Base-by-base conservation (phyloP, 2,329 filamentous ascomycete genomes). In the Didymella sp. region DNA sequence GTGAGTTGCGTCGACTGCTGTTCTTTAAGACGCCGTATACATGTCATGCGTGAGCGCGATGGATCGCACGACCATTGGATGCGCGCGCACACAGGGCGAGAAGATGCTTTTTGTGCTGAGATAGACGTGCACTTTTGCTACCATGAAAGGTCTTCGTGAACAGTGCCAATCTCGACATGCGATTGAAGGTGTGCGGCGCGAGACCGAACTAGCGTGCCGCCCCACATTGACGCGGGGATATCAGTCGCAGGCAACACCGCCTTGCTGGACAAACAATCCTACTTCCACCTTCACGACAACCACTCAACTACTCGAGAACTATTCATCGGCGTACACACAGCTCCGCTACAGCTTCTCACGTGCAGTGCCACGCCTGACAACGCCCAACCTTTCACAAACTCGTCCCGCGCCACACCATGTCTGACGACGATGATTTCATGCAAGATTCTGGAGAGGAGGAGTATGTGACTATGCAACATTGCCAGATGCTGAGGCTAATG, bases 381-480 rank as follows among this genome's bases (percentile, higher is more conserved):
- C 27, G 19, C 30, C 17, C 38, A 6, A n/a, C 22, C 9, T 19
- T 43, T 17, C 24, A 19, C 28, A 38, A 41, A 31, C 15, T 27
- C 38, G 46, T 17, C 46, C 58, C 33, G 44, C 62, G 54, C 65
- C 61, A 62, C 71, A 77, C 62, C 63, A 92, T 92, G 90, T 92
- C 89, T 35, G 91, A 88, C 79, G 85, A 94, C 78, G 90, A 92
- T 80, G 90, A 96, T 79, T 96, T 96, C 76, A 96, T 96, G 91
- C 90, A 95, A 79, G 91, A 92, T 75, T 95, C 91, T 4, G 91
- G 91, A 59, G 88, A 92, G 75, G 90, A 94, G 80, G 89, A 93
- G 86, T 97, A 82, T 65, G 82, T 63, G 9, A 28, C 8, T 21
- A 12, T 24, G 13, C 8, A 12, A 17, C 1, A 1, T 21, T 25